Conservation (phyloP, 257 asterid species). For the Solanum phureja region DNA sequence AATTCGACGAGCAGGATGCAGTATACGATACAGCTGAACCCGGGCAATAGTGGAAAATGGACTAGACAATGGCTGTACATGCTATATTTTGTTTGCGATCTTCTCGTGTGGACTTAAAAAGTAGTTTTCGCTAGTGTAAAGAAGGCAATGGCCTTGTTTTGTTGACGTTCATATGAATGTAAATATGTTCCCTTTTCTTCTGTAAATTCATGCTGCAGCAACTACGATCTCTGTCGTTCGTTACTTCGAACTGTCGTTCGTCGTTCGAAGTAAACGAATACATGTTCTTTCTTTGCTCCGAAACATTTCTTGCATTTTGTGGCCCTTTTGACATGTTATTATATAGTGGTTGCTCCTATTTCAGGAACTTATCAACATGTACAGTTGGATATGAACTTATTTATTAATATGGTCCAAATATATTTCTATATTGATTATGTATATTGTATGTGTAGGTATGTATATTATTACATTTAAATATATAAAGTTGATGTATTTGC, state of each 20-base stretch:
- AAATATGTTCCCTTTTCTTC: not conserved
- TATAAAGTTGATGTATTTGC: too few relatives aligned
- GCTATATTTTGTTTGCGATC: not conserved
- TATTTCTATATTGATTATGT: too few relatives aligned
- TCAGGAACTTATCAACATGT: not conserved
- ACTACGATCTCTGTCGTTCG: not conserved
- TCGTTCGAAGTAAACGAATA: not conserved
- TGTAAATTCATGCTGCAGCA: not conserved
- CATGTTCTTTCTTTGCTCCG: not conserved
- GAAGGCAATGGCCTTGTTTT: not conserved
- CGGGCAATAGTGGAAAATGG: not conserved
- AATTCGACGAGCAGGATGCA: conserved; percentile 55
- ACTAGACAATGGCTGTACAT: not conserved
- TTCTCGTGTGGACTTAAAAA: not conserved
- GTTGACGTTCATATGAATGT: not conserved
- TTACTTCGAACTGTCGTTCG: too few relatives aligned
- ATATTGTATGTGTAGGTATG: too few relatives aligned
- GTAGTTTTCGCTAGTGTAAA: not conserved
- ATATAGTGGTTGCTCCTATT: not conserved
- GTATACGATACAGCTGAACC: conserved; percentile 22
- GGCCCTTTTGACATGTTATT: not conserved
- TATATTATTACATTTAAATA: too few relatives aligned
- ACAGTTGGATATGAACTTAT: not conserved
- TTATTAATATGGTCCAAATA: not conserved
- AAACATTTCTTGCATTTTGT: not conserved